These are phyloP conservation scores for Candida railenensis DNA, from an alignment of 805 yeast genomes.

Conservation along the genomic window DNA sequence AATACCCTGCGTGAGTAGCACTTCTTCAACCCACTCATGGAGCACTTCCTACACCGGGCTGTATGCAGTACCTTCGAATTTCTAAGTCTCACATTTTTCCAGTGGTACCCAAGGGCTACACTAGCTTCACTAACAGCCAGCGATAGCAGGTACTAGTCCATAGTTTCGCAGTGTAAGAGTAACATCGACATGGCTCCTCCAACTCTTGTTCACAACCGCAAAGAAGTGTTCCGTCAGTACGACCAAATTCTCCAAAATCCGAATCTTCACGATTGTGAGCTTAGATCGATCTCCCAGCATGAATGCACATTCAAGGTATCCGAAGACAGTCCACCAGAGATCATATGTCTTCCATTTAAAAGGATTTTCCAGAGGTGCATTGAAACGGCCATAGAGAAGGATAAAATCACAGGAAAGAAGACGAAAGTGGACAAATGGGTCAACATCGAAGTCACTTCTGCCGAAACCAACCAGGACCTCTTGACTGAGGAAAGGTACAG, in stretches of 20 bases:
- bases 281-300: slow-evolving; percentile 36
- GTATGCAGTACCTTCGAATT: not conserved
- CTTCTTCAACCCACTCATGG: no score
- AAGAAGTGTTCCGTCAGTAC: slow-evolving; percentile 30
- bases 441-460: slow-evolving; percentile 38
- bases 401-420: slow-evolving; percentile 24
- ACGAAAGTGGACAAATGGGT: slow-evolving; percentile 27
- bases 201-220: slow-evolving; percentile 34
- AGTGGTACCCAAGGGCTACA: no score
- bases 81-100: no score
- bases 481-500: slow-evolving; percentile 21
- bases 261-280: slow-evolving; percentile 30
- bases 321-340: slow-evolving; percentile 25
- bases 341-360: slow-evolving; percentile 43
- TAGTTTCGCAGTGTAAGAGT: no score
- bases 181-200: slow-evolving; percentile 54
- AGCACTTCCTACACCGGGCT: not conserved
- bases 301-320: slow-evolving; percentile 40
- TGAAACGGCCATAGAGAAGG: slow-evolving; percentile 18
- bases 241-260: slow-evolving; percentile 16
- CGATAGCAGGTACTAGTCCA: no score
- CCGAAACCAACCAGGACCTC: slow-evolving; percentile 28
- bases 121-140: no score
- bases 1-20: no score
- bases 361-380: slow-evolving; percentile 41